These are phyloP conservation scores for Fraxinus xanthoxyloides DNA, from an alignment of 305 asterid species.

Conservation along the genomic window DNA sequence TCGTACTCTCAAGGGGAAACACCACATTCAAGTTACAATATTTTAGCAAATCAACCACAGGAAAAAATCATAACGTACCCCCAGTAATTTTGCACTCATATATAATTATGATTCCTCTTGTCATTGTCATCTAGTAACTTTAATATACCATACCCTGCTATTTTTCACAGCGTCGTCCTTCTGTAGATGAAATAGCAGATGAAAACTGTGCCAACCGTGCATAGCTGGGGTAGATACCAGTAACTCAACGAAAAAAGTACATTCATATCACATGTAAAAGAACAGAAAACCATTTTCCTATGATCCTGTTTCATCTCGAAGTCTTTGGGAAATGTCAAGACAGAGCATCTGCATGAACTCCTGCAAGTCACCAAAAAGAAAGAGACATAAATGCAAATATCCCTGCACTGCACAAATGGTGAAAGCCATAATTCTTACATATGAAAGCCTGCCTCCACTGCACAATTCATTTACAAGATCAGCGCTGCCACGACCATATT, in stretches of 20 bases:
- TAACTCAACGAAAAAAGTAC: not conserved
- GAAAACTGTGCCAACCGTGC: not conserved
- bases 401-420: not conserved
- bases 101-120: not conserved
- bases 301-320: constrained; percentile 33
- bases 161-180: not conserved
- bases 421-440: constrained; percentile 33
- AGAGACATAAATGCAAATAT: not conserved
- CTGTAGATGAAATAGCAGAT: not conserved
- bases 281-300: not conserved
- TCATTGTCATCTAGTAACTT: not conserved
- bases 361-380: constrained; percentile 29
- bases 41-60: not conserved
- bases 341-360: constrained; percentile 62
- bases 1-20: not conserved
- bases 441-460: constrained; percentile 45
- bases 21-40: not conserved
- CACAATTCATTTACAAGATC: constrained; percentile 43
- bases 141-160: not conserved
- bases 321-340: constrained; percentile 39
- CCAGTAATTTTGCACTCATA: not conserved
- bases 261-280: not conserved
- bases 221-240: not conserved
- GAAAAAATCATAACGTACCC: not conserved
- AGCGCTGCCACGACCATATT: constrained; percentile 27